phyloP scores from a whole-genome alignment of 352 stramenopile species.

The Globisporangium abappressorium region DNA sequence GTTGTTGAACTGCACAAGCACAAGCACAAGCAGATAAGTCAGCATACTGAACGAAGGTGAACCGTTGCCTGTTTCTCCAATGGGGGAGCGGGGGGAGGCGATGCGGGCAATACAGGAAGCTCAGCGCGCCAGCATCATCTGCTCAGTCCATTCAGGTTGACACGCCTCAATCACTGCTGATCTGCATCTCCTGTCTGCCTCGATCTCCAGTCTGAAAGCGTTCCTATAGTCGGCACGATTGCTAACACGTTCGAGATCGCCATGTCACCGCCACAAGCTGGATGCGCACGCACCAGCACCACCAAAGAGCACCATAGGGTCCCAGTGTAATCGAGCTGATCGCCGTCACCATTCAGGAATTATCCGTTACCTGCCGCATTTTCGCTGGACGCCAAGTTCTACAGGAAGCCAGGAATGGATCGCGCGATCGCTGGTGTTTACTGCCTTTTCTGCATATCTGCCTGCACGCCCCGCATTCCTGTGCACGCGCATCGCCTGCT shows the following conservation, averaged over 20 bases:
- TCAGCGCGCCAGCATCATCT: background rate
- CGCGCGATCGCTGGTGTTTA: background rate
- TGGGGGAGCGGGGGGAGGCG: background rate
- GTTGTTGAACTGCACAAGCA: constrained; percentile 64
- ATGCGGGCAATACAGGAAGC: background rate
- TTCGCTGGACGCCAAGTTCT: background rate
- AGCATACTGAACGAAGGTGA: background rate
- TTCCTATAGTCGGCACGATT: background rate
- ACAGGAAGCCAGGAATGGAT: background rate
- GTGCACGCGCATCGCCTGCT: background rate
- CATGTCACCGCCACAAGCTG: background rate
- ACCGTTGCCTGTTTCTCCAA: background rate
- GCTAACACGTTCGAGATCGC: background rate
- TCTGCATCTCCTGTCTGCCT: background rate
- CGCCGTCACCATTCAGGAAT: background rate
- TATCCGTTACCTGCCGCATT: background rate
- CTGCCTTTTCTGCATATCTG: constrained; percentile 9
- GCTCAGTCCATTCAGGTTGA: no score
- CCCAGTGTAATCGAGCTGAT: no score
- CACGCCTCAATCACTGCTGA: background rate
- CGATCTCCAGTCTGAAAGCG: background rate
- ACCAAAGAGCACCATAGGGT: no score
- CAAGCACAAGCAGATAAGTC: background rate
- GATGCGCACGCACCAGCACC: background rate
- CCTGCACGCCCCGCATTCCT: background rate